Percentiles rank a stretch among this genome's conserved stretches.
phyloP scores from a whole-genome alignment of 129 eudicot genomes.

The Tagetes erecta region DNA sequence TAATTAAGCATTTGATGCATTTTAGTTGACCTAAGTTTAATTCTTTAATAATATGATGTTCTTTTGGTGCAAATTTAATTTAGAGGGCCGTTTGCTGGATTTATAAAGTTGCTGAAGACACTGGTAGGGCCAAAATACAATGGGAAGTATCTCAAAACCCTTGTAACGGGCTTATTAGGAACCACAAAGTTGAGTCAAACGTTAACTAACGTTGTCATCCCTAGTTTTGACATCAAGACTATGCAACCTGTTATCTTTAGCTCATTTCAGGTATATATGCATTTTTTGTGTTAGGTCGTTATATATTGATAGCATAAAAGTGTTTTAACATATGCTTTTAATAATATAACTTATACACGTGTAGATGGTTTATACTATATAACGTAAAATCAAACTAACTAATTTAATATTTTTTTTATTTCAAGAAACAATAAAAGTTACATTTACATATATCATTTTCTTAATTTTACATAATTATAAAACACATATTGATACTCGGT shows the following conservation, averaged over 20 bases:
- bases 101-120: slow-evolving; percentile 23
- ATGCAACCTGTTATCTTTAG: slow-evolving; percentile 60
- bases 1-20: not conserved
- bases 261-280: slow-evolving; percentile 40
- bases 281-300: too few species aligned
- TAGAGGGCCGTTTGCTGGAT: slow-evolving; percentile 38
- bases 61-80: slow-evolving; percentile 6
- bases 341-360: too few species aligned
- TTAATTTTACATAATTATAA: too few species aligned
- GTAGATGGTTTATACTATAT: too few species aligned
- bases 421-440: too few species aligned
- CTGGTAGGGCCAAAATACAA: slow-evolving; percentile 46
- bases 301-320: too few species aligned
- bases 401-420: too few species aligned
- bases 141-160: slow-evolving; percentile 41
- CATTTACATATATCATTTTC: too few species aligned
- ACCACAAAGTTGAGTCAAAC: slow-evolving; percentile 42
- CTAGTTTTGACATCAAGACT: slow-evolving; percentile 55
- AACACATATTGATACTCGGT: too few species aligned
- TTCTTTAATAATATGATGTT: not conserved
- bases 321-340: too few species aligned
- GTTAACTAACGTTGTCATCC: slow-evolving; percentile 36
- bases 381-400: too few species aligned
- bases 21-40: not conserved
- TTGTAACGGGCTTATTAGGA: slow-evolving; percentile 19